Evolutionary conservation across 2,329 filamentous ascomycete species (phyloP).

Genomic region (Paecilomyces variotii): DNA sequence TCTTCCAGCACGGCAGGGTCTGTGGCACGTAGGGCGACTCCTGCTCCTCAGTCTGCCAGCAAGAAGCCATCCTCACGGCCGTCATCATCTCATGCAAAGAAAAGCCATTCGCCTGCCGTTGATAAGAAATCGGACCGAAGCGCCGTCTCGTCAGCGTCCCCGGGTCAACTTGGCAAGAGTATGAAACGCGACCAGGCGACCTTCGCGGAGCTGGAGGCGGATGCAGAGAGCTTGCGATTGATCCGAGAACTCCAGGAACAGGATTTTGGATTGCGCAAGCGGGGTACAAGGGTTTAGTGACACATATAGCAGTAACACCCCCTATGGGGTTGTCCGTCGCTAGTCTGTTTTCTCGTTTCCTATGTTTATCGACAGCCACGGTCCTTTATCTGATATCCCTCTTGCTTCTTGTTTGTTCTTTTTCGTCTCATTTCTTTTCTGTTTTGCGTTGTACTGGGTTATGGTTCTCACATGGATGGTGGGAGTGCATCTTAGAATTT

Average conservation of each 20-base stretch:
- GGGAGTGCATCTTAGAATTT: neutral
- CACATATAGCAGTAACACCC: neutral
- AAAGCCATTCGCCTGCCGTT: slow-evolving; percentile 24
- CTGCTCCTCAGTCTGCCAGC: slow-evolving; percentile 16
- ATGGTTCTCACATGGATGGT: neutral
- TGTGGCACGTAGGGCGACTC: slow-evolving; percentile 17
- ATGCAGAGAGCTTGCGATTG: slow-evolving; percentile 36
- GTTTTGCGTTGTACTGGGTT: neutral
- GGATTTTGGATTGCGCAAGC: slow-evolving; percentile 37
- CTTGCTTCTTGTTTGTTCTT: neutral
- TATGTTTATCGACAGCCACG: neutral
- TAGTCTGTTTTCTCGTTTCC: neutral
- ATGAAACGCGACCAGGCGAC: slow-evolving; percentile 17
- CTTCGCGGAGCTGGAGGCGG: slow-evolving; percentile 24
- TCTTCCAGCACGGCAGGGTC: slow-evolving; percentile 11
- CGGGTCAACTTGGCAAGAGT: slow-evolving; percentile 20
- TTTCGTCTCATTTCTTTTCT: neutral
- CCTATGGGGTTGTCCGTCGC: neutral
- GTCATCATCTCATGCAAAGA: slow-evolving; percentile 31
- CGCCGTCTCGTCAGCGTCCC: slow-evolving; percentile 16
- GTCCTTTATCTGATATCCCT: neutral
- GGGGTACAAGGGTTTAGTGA: slow-evolving; percentile 13
- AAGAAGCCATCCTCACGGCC: slow-evolving; percentile 29
- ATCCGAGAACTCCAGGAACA: slow-evolving; percentile 40
- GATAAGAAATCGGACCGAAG: slow-evolving; percentile 30